Evolutionary conservation across 306 rosid genomes (phyloP), one percentile per base, ranked within the genome.

Genomic region (Lathyrus oleraceus): DNA sequence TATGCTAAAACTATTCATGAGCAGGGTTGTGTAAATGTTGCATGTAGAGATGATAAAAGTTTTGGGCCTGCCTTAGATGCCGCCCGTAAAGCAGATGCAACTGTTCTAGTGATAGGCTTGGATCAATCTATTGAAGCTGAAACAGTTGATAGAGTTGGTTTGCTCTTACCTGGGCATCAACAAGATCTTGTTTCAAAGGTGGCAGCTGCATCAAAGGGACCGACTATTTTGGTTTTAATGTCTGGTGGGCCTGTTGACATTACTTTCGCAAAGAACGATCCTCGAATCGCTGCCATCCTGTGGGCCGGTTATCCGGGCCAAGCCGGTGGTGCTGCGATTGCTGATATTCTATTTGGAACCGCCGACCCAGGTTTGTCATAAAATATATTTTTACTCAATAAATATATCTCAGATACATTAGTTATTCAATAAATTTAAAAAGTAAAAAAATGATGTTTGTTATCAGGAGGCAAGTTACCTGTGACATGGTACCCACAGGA

Each of bases 301-400:
- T 88, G 98, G 98, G 96, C 82, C 0, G 98, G 98, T 1, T 92
- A 90, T 72, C 98, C 98, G 0, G 98, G 98, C 69, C 96, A 93
- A 72, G 93, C 88, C 0, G 98, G 96, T 9, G 98, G 96, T 6
- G 87, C 88, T 2, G 97, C 96, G 76, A 88, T 90, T 61, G 94
- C 98, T 7, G 91, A 88, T 65, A 63, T 88, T 51, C 43, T 90
- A 17, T 93, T 84, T 54, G 98, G 96, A 72, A 35, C 73, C 2
- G 61, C 78, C 13, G 87, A 81, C 65, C 96, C 96, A 69, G 89
- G 97, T 91, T 42, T 53, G 13, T 13, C 23, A n/a, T 13, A 32
- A 44, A 69, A 35, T 35, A 35, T 35, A 35, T 35, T 35, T 35
- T 35, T 35, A 35, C 7, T 35, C 39, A 35, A 8, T 35, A 35